Base-by-base conservation (phyloP, 2,329 filamentous ascomycete genomes). In the Cryphonectria naterciae region DNA sequence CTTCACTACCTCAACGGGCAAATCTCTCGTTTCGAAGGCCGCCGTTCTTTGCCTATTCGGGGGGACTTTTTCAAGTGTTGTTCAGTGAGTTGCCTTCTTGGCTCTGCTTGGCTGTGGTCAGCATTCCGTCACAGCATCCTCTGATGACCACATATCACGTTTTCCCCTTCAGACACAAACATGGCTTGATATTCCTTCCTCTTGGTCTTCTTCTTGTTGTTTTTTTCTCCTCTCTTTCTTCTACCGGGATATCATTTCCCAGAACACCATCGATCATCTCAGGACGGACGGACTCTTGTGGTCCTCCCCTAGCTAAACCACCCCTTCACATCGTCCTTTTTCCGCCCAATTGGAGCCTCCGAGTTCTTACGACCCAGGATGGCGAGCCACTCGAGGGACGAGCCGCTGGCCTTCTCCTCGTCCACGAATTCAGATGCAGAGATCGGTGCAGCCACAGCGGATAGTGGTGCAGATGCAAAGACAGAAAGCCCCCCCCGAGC, bases 401-500 rank as follows among this genome's bases (percentile, higher is more conserved):
- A 70, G 35, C 39, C 37, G n/a, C 58, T 41, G 28, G 46, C 54
- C 35, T n/a, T 19, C 46, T 49, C 46, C 46, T 32, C 37, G 25
- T 35, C 56, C 13, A 39, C 52, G 19, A 25, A 41, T 4, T 25
- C 56, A 28, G 49, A 28, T 32, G 32, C 5, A 22, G 11, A 32
- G 15, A 32, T 28, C 1, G 41, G 35, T 32, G 58, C 43, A 13
- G 39, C 37, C 15, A 25, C 37, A 46, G 15, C 19, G 4, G 17
- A 58, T 63, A 35, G 67, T 17, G 41, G 70, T n/a, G 28, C 22
- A 22, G 41, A 37, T 15, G 28, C 25, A 46, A n/a, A 64, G 10
- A 22, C 67, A 7, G 49, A 63, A 3, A 68, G 61, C 56, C 65
- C 68, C 28, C 54, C 66, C 39, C 66, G 69, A 22, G 39, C 56